Evolutionary conservation across 139 green algal genomes (phyloP).

Genomic region (Axilococcus clingmanii): DNA sequence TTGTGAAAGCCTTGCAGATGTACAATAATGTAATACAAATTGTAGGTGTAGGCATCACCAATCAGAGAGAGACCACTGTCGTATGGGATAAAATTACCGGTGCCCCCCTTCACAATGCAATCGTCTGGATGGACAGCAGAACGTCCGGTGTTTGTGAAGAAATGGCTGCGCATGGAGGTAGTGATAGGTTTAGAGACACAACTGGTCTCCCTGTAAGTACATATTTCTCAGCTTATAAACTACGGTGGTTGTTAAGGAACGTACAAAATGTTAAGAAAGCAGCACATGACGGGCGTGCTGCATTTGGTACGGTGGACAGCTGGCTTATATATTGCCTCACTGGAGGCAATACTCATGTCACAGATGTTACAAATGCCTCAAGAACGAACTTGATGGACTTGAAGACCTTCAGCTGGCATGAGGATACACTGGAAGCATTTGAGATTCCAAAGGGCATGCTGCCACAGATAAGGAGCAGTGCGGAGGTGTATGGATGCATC

Average conservation of each 20-base stretch:
- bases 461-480: constrained; percentile 70
- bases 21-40: constrained; percentile 7
- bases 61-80: constrained; percentile 89
- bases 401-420: constrained; percentile 63
- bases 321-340: constrained; percentile 96
- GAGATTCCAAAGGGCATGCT: constrained; percentile 43
- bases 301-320: constrained; percentile 89
- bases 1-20: constrained; percentile 29
- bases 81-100: constrained; percentile 76
- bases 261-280: constrained; percentile 52
- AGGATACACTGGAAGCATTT: constrained; percentile 50
- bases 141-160: constrained; percentile 48
- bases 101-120: constrained; percentile 79
- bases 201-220: constrained; percentile 89
- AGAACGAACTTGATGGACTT: constrained; percentile 92
- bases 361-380: constrained; percentile 88
- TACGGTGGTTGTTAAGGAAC: constrained; percentile 87
- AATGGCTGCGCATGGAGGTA: constrained; percentile 21
- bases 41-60: constrained; percentile 81
- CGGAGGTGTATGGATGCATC: constrained; percentile 57
- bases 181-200: constrained; percentile 26
- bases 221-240: constrained; percentile 95
- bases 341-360: constrained; percentile 70
- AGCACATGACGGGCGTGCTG: constrained; percentile 16
- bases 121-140: constrained; percentile 91